Conservation (phyloP, 2,329 filamentous ascomycete genomes). For the Fusarium tjaetaba region DNA sequence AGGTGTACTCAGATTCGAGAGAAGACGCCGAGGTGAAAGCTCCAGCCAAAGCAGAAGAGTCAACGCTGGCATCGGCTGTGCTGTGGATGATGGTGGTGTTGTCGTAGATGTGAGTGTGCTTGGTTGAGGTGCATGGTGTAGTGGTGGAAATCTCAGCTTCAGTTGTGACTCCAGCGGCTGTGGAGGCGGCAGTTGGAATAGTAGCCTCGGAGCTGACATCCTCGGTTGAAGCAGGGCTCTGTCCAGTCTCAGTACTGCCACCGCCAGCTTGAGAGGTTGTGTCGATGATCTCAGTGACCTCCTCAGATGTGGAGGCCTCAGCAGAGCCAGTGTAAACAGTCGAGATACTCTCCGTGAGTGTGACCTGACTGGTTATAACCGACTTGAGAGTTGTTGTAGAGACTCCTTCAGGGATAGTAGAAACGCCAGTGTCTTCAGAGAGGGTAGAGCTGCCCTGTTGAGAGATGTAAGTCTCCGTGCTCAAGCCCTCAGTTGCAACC, state of each 20-base stretch:
- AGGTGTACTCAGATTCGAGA: background rate
- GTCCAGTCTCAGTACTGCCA: slow-evolving; percentile 7
- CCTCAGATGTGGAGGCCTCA: background rate
- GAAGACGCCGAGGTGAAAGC: slow-evolving; percentile 10
- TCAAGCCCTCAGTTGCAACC: background rate
- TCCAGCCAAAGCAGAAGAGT: slow-evolving; percentile 20
- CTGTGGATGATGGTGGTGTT: slow-evolving; percentile 29
- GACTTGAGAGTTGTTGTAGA: slow-evolving; percentile 18
- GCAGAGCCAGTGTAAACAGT: slow-evolving; percentile 2
- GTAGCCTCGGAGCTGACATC: background rate
- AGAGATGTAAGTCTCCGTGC: slow-evolving; percentile 1
- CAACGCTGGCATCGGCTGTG: background rate
- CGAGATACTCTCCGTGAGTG: slow-evolving; percentile 3
- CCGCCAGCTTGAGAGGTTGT: background rate
- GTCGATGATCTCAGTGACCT: background rate
- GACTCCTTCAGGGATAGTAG: background rate
- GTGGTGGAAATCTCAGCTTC: slow-evolving; percentile 7
- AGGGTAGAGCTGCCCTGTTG: slow-evolving; percentile 4
- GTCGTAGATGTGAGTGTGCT: slow-evolving; percentile 26
- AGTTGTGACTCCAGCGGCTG: background rate
- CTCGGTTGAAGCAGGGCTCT: background rate
- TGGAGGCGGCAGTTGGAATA: background rate
- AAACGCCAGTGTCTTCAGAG: background rate
- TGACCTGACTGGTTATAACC: slow-evolving; percentile 17
- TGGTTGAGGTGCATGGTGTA: slow-evolving; percentile 10